Percentiles rank a stretch among this genome's conserved stretches.
phyloP scores from a whole-genome alignment of 441 rosid genomes.

The Corymbia citriodora region DNA sequence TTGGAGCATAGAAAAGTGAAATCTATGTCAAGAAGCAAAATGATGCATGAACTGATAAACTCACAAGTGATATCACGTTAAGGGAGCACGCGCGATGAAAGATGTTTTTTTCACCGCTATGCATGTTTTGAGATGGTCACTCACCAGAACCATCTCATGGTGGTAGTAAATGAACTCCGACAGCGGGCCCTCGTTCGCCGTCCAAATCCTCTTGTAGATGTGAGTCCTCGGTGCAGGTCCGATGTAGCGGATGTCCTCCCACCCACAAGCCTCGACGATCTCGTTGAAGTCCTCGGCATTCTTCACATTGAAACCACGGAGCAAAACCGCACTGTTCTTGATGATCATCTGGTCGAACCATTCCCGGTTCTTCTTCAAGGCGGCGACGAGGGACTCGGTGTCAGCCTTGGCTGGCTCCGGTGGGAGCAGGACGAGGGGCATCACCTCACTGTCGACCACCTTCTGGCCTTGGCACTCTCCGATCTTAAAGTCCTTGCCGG shows the following conservation, averaged over 20 bases:
- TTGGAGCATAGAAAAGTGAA: not conserved
- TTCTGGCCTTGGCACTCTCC: slow-evolving; percentile 57
- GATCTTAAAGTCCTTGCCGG: slow-evolving; percentile 35
- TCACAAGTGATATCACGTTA: not conserved
- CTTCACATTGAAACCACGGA: slow-evolving; percentile 47
- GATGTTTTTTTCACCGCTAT: not conserved
- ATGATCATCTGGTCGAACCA: slow-evolving; percentile 58
- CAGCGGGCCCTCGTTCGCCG: slow-evolving; percentile 70
- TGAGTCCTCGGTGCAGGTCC: slow-evolving; percentile 65
- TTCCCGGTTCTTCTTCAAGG: slow-evolving; percentile 35
- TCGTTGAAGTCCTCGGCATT: slow-evolving; percentile 49
- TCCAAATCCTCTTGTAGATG: slow-evolving; percentile 52
- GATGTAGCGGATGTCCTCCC: slow-evolving; percentile 56
- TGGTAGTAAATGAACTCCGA: slow-evolving; percentile 66
- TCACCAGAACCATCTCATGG: slow-evolving; percentile 69
- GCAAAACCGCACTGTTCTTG: slow-evolving; percentile 57
- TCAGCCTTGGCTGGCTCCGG: slow-evolving; percentile 9
- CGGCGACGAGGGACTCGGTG: slow-evolving; percentile 27
- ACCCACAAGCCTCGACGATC: slow-evolving; percentile 42
- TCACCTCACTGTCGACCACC: slow-evolving; percentile 50
- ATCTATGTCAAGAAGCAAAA: not conserved
- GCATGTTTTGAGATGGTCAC: not conserved
- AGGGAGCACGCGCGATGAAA: not conserved
- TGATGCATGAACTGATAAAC: not conserved
- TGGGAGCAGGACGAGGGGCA: slow-evolving; percentile 52